These are phyloP conservation scores for Capronia coronata DNA, from an alignment of 2,329 filamentous ascomycete species.

Conservation along the genomic window DNA sequence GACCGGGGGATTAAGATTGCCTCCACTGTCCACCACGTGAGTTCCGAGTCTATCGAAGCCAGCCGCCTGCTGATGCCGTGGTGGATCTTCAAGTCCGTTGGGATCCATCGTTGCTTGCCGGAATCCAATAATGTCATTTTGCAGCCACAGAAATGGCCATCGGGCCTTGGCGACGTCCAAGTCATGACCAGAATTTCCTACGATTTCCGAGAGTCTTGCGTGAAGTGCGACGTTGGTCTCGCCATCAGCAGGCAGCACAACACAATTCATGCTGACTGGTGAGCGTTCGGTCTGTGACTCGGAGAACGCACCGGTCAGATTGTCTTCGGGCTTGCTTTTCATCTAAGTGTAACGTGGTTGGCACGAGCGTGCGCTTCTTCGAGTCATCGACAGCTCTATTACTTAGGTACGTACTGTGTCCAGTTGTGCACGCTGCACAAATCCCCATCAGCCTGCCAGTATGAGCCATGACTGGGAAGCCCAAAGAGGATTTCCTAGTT, in stretches of 20 bases:
- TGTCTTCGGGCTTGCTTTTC: background rate
- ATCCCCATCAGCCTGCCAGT: background rate
- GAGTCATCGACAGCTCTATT: background rate
- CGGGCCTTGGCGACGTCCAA: constrained; percentile 8
- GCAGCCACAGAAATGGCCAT: background rate
- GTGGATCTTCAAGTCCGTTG: background rate
- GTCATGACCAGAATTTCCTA: constrained; percentile 16
- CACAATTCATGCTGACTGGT: background rate
- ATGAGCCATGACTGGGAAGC: too few relatives aligned
- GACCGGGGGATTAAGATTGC: constrained; percentile 5
- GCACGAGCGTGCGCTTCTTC: background rate
- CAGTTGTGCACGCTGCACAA: constrained; percentile 9
- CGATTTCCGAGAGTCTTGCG: constrained; percentile 13
- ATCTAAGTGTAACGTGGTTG: background rate
- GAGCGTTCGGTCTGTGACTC: background rate
- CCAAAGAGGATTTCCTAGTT: background rate
- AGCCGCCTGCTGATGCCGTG: constrained; percentile 9
- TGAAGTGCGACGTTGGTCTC: background rate
- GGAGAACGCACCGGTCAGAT: background rate
- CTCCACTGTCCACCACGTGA: too few relatives aligned
- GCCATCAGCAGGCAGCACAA: constrained; percentile 5
- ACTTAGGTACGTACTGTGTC: background rate
- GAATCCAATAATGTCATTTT: constrained; percentile 8
- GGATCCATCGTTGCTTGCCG: background rate
- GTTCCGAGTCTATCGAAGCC: too few relatives aligned